phyloP scores from a whole-genome alignment of 805 yeast species.

The Candida tibetensis region DNA sequence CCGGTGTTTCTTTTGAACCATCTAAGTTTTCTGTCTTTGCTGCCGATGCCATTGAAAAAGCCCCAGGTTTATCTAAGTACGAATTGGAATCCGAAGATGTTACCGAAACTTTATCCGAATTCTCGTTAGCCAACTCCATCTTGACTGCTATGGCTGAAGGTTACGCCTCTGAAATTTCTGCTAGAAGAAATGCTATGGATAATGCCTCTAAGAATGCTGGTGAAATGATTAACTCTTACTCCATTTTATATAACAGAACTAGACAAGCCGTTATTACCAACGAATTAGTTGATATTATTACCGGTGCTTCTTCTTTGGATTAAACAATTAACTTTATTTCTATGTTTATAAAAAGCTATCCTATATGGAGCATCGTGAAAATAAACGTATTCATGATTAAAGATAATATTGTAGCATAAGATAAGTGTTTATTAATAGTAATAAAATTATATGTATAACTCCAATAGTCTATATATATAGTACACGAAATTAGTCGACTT shows the following conservation, averaged over 20 bases:
- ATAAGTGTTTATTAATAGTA: conserved; percentile 1
- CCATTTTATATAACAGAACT: conserved; percentile 98
- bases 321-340: conserved; percentile 32
- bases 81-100: conserved; percentile 68
- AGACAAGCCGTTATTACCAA: conserved; percentile 99
- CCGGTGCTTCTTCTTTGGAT: conserved; percentile 99
- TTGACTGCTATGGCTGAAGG: conserved; percentile 95
- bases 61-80: conserved; percentile 82
- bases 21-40: conserved; percentile 62
- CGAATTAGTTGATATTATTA: conserved; percentile 98
- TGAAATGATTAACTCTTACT: conserved; percentile 95
- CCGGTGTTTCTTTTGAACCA: conserved; percentile 92
- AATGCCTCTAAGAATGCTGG: conserved; percentile 99
- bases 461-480: background rate
- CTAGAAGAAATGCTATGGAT: conserved; percentile 99
- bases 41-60: conserved; percentile 68
- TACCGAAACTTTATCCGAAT: conserved; percentile 76
- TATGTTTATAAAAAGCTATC: background rate
- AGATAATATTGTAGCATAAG: conserved; percentile 1
- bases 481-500: conserved; percentile 43
- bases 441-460: conserved; percentile 1
- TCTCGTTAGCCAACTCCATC: conserved; percentile 85
- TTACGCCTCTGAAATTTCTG: conserved; percentile 95
- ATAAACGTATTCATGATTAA: conserved; percentile 7
- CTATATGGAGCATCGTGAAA: background rate